Base-by-base conservation (phyloP, 257 asterid genomes). In the Jasminum sambac region DNA sequence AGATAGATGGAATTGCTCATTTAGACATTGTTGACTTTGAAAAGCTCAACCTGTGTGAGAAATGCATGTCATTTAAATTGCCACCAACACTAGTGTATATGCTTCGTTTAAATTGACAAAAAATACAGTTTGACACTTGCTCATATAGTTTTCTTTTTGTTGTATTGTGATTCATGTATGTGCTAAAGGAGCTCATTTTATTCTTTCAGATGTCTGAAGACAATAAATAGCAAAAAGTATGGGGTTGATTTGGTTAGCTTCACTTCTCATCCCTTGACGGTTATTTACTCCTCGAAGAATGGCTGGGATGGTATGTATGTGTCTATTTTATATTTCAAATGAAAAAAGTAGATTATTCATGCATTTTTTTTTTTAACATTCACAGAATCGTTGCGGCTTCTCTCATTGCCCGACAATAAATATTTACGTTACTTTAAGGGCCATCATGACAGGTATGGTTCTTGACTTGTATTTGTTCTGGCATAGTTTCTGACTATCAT, bases 361-460 rank as follows among this genome's bases (percentile, higher is more conserved):
- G 13, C 30, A 13, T 44, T 61, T 84, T 50, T 61, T 84, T 50
- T 30, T 67, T 79, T 71, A 21, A 62, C 78, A 74, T 74, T 60
- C 66, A 76, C 96, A 93, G 98, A 95, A 87, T 91, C 99, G n/a
- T 82, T 95, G 79, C 81, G 96, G 79, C 99, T 95, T 81, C 95
- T 95, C 57, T 95, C 98, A 0, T 82, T 95, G 87, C 92, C 89
- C 68, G 99, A 91, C 78, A 95, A 95, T 88, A 95, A 91, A 76
- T 95, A 95, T 88, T 80, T 95, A 85, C 89, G 99, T 74, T 95
- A 91, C 84, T 95, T 95, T 87, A 95, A 88, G 88, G 98, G 99
- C 66, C 99, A 95, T 82, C 99, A 89, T 72, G 99, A 95, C 89
- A 95, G 96, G 98, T 78, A 82, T 26, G 75, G 26, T 59, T 82